Evolutionary conservation across 2,329 filamentous ascomycete genomes (phyloP).

Genomic region (Fusarium musae): DNA sequence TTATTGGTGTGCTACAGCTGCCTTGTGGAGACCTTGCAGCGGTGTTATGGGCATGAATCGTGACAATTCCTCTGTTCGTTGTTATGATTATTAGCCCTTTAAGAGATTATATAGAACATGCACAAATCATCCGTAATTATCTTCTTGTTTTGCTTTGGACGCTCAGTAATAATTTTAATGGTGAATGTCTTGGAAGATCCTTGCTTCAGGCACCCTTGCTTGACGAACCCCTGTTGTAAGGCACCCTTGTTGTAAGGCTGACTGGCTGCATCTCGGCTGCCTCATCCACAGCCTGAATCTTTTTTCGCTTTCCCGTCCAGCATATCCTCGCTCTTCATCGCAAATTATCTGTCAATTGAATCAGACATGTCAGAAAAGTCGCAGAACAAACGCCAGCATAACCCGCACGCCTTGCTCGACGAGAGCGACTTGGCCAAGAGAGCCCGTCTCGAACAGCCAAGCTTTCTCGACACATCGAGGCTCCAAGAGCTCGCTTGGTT

Average conservation of each 20-base stretch:
- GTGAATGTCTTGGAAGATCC: background rate
- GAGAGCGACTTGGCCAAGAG: background rate
- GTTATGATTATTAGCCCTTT: rapidly evolving
- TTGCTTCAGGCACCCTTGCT: background rate
- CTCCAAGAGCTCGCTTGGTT: background rate
- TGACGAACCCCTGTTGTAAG: background rate
- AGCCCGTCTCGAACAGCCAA: background rate
- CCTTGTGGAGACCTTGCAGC: rapidly evolving
- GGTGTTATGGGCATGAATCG: background rate
- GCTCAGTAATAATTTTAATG: background rate
- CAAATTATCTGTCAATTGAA: too few relatives aligned
- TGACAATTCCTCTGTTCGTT: background rate
- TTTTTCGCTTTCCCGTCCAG: background rate
- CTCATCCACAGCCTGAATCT: background rate
- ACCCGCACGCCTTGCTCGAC: rapidly evolving
- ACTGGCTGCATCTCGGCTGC: background rate
- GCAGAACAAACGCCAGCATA: background rate
- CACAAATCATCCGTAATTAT: rapidly evolving
- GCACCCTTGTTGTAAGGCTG: background rate
- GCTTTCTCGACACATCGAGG: background rate
- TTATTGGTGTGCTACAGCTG: background rate
- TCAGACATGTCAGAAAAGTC: background rate
- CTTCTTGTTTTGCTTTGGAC: background rate
- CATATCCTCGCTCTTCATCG: background rate
- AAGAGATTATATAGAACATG: rapidly evolving